These are phyloP conservation scores for Rhytidiadelphus loreus DNA, from an alignment of 225 moss, liverwort and hornwort genomes.

Conservation along the genomic window DNA sequence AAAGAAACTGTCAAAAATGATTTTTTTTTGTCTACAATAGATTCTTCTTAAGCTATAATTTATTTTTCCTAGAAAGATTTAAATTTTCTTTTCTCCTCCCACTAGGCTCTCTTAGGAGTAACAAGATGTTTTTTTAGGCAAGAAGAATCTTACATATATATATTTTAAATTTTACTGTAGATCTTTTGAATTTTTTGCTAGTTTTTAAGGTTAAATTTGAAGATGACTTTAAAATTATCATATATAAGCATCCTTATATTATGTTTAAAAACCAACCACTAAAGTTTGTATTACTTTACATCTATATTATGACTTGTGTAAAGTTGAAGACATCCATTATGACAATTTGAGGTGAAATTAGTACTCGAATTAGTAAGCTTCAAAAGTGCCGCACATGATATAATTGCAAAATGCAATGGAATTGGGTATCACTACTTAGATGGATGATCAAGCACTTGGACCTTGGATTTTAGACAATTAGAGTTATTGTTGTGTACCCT, in stretches of 20 bases:
- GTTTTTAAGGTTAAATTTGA: background rate
- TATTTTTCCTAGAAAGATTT: no score
- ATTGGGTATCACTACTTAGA: background rate
- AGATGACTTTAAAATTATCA: background rate
- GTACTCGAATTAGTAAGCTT: no score
- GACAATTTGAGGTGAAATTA: background rate
- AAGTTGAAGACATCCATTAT: background rate
- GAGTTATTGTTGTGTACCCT: background rate
- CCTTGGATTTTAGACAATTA: background rate
- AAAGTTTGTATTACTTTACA: background rate
- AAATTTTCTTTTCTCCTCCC: no score
- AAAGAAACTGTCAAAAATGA: background rate
- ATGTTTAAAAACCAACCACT: background rate
- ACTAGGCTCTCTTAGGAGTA: no score
- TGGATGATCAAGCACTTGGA: accelerated
- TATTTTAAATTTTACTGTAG: no score
- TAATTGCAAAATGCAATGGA: background rate
- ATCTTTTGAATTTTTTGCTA: no score
- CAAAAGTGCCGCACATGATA: background rate
- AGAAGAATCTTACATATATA: no score
- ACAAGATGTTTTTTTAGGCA: no score
- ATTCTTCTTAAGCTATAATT: no score
- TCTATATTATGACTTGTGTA: background rate
- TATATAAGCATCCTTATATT: background rate
- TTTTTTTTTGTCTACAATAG: background rate